Evolutionary conservation across 148 eudicot species (phyloP), one percentile per base, ranked within the genome.

Genomic region (Gaultheria prostrata): DNA sequence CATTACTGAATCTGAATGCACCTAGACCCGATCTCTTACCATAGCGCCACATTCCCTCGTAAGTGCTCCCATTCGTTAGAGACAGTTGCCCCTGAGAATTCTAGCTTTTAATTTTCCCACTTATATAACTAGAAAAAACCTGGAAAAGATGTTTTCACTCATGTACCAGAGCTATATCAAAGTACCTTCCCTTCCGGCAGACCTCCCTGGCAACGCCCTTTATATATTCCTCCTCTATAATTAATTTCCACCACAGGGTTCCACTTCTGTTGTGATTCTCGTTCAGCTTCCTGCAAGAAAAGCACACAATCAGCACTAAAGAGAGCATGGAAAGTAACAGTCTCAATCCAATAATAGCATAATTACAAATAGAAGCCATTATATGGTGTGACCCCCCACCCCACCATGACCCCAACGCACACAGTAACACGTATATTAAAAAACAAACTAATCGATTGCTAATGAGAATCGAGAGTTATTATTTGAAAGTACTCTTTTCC

Each of bases 141-240:
- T 8, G 35, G 32, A 84, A 83, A 32, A 10, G 18, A 30, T 45
- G 46, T 9, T 75, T 17, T 81, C 8, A 30, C 65, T 57, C 80
- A 50, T 80, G 50, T 81, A 76, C 43, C 73, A 48, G 6, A 65
- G 80, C 33, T 7, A 67, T 20, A 71, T 24, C 24, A 35, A 50
- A 65, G 77, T 90, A 96, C 99, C 97, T 94, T 94, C 85, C 99
- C 99, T 87, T 96, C 98, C 11, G 99, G 99, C 83, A 96, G 94
- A 84, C 98, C 99, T 72, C 98, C 98, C 88, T 96, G 95, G 85
- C 93, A 87, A 51, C 91, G 97, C 14, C 98, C 99, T 87, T 87
- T 86, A 85, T 94, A 96, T 76, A 82, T 65, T 76, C 99, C 98
- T 88, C 99, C 99, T 87, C 89, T 90, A 84, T 96, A 96, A 63